A percentile compares a stretch with the other conserved stretches of the same genome.
These are phyloP conservation scores for Physocladia obscura DNA, from an alignment of 192 early-diverging fungal genomes.

Conservation along the genomic window DNA sequence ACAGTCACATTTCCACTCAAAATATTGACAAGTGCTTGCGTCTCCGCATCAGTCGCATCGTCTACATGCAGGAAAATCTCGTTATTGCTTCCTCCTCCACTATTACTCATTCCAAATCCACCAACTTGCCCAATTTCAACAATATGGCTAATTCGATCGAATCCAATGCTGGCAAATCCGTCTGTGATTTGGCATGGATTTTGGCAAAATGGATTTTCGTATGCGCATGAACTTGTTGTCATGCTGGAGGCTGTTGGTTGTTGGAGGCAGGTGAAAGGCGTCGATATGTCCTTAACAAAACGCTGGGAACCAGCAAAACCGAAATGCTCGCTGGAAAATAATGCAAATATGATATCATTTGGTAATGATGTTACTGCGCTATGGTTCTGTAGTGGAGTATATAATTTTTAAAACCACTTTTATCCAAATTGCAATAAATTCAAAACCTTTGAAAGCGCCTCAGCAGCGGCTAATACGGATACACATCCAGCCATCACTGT, in stretches of 20 bases:
- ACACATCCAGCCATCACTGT: slow-evolving; percentile 62
- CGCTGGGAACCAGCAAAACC: slow-evolving; percentile 78
- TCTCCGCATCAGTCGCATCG: slow-evolving; percentile 27
- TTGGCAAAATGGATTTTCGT: slow-evolving; percentile 47
- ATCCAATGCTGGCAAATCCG: slow-evolving; percentile 68
- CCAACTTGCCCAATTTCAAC: slow-evolving; percentile 68
- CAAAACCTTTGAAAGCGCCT: slow-evolving; percentile 70
- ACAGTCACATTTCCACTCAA: slow-evolving; percentile 10
- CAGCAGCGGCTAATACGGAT: slow-evolving; percentile 64
- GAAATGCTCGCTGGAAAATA: slow-evolving; percentile 73
- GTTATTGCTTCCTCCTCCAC: neutral
- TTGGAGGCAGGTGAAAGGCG: slow-evolving; percentile 51
- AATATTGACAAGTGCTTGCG: slow-evolving; percentile 15
- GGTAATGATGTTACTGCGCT: slow-evolving; percentile 39
- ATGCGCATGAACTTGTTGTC: slow-evolving; percentile 32
- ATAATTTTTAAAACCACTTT: neutral
- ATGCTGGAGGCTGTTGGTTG: slow-evolving; percentile 18
- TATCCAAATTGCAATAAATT: slow-evolving; percentile 26
- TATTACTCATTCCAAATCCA: slow-evolving; percentile 10
- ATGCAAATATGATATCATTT: slow-evolving; percentile 75
- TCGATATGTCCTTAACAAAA: slow-evolving; percentile 72
- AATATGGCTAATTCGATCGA: slow-evolving; percentile 67
- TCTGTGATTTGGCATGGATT: slow-evolving; percentile 62
- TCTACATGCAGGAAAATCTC: slow-evolving; percentile 49
- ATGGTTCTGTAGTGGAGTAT: slow-evolving; percentile 1